Base-by-base conservation (phyloP, 2,329 filamentous ascomycete species). In the Cordyceps cicadae region DNA sequence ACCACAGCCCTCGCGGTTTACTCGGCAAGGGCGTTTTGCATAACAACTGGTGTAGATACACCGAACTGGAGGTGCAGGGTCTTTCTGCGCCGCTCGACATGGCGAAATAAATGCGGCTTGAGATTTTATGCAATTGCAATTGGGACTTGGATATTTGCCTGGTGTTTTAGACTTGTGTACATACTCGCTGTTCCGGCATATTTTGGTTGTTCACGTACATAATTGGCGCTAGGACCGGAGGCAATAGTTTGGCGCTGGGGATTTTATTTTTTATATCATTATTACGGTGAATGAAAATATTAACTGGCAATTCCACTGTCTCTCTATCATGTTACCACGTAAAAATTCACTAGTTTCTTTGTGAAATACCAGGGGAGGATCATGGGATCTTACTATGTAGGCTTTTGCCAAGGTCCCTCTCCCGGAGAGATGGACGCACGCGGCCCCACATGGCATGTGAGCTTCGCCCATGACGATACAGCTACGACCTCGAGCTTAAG, bases 391-490 rank as follows among this genome's bases (percentile, higher is more conserved):
- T 26, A 26, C 14, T 7, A 11, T 26, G 3, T 48, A 4, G 11
- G 14, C 9, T 26, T 21, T 15, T 48, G 7, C 45, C 12, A 6
- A 1, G 14, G 9, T 43, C 15, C 39, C 11, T 41, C 39, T 43
- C 12, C n/a, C 11, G 3, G 15, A 6, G 9, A 12, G 19, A 48
- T 57, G 37, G 37, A 29, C 29, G 32, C 37, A 37, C 17, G 17
- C 32, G 24, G 52, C 59, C 52, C 59, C 59, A 61, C 52, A 55
- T 61, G 19, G 52, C 51, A 43, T 41, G 32, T 61, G 59, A 50
- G 59, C 59, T 55, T 37, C 24, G 52, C 52, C 45, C 59, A 56
- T 51, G 59, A 55, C 59, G 12, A 9, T 32, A 14, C 12, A 12
- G 14, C 34, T 12, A 37, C 34, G 11, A 37, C 34, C 34, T 9